Percentiles rank a stretch among this genome's conserved stretches.
phyloP scores from a whole-genome alignment of 2,329 filamentous ascomycete genomes.

The Clarireedia hainanense region DNA sequence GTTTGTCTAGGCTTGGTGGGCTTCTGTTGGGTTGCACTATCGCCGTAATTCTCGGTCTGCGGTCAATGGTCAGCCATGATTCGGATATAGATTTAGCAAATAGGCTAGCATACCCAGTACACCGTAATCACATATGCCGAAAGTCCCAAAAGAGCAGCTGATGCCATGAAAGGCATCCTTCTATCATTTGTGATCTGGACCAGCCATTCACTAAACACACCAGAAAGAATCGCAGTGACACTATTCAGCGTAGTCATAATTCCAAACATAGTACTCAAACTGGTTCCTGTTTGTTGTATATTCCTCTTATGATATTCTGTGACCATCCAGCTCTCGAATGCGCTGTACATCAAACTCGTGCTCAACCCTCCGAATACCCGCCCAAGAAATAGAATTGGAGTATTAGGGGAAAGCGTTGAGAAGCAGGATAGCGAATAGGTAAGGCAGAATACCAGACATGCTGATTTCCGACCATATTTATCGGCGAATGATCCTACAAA shows the following conservation, averaged over 20 bases:
- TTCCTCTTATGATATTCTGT: conserved; percentile 44
- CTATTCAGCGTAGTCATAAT: conserved; percentile 46
- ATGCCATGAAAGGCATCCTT: conserved; percentile 45
- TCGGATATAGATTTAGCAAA: not conserved
- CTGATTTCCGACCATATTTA: conserved; percentile 34
- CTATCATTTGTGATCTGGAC: conserved; percentile 40
- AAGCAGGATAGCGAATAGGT: conserved; percentile 46
- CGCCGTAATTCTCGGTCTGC: conserved; percentile 44
- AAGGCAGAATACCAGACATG: conserved; percentile 48
- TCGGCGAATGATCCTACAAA: conserved; percentile 29
- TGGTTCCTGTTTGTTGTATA: conserved; percentile 35
- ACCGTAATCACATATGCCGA: conserved; percentile 39
- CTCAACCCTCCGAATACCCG: conserved; percentile 46
- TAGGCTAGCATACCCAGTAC: conserved; percentile 38
- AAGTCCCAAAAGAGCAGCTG: conserved; percentile 33
- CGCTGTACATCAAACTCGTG: conserved; percentile 49
- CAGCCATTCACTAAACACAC: conserved; percentile 44
- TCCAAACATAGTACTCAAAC: conserved; percentile 45
- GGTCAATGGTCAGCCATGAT: not conserved
- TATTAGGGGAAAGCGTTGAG: conserved; percentile 38
- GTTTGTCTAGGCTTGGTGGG: conserved; percentile 11
- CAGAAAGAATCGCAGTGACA: conserved; percentile 46
- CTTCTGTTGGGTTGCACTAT: conserved; percentile 15
- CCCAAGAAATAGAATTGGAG: conserved; percentile 42
- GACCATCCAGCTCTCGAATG: conserved; percentile 56